phyloP scores from a whole-genome alignment of 2,329 filamentous ascomycete genomes.

The Cryphonectria radicalis region DNA sequence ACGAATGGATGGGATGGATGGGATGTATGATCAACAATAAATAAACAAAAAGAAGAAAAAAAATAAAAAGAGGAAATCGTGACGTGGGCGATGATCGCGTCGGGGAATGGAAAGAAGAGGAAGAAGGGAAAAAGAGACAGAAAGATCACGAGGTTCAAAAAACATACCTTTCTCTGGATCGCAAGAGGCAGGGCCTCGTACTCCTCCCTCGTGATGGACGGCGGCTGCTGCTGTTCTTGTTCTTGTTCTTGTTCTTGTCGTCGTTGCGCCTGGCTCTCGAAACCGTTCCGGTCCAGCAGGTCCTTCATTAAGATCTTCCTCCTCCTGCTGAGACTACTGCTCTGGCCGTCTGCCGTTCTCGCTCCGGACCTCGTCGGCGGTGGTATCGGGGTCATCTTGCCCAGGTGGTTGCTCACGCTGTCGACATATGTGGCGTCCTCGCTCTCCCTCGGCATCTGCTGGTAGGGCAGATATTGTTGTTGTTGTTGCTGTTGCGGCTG shows the following conservation, averaged over 20 bases:
- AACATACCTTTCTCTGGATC: slow-evolving; percentile 56
- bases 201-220: slow-evolving; percentile 48
- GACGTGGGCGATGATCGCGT: no score
- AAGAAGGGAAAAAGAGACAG: not conserved
- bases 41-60: not conserved
- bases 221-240: slow-evolving; percentile 6
- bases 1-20: not conserved
- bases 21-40: not conserved
- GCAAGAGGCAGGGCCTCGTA: slow-evolving; percentile 55
- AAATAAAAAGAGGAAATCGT: not conserved
- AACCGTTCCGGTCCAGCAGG: slow-evolving; percentile 19
- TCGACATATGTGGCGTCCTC: slow-evolving; percentile 19
- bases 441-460: slow-evolving; percentile 12
- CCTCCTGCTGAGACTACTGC: not conserved
- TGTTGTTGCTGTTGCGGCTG: not conserved
- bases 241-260: not conserved
- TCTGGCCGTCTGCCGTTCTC: slow-evolving; percentile 18
- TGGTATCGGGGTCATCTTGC: slow-evolving; percentile 15
- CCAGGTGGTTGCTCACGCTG: slow-evolving; percentile 24
- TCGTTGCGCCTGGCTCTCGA: slow-evolving; percentile 11
- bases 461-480: no score
- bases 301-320: not conserved
- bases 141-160: slow-evolving; percentile 9
- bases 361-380: slow-evolving; percentile 12
- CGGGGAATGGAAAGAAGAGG: not conserved